Evolutionary conservation across 129 eudicot species (phyloP), one percentile per base, ranked within the genome.

Genomic region (Erigeron canadensis): DNA sequence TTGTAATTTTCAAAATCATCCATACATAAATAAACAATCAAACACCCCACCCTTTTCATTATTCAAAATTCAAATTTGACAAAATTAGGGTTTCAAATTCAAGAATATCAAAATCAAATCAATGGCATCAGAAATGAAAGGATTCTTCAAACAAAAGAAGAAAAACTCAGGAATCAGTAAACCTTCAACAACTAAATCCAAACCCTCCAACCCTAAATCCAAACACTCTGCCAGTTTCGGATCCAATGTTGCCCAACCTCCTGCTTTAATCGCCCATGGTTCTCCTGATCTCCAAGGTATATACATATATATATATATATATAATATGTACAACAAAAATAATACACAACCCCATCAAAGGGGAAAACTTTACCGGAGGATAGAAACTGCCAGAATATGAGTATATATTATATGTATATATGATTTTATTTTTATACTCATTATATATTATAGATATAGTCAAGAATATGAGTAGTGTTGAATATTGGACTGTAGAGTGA

Each of bases 221-320:
- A 81, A 76, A 28, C 66, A 74, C 55, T 75, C 91, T 4, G 92
- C 83, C 3, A 63, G 74, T 70, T 70, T 75, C 56, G 93, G 84
- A 41, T 43, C 88, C 59, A 80, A 65, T 57, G 47, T 60, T 53
- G 85, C 84, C 15, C 96, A 89, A 56, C 93, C 87, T 45, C 83
- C 93, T n/a, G 86, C 90, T 60, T 85, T 86, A 57, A 64, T 86
- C 76, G 34, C 86, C 67, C 90, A 72, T 67, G 91, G 80, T 37
- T 65, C 86, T 74, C 84, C 81, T 71, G 86, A 86, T 76, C 94
- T 89, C 47, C 79, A 84, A 82, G 90, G 96, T 89, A 2, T 28
- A 63, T 51, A 21, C 34, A 63, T 21, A n/a, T n/a, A n/a, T n/a
- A n/a, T n/a, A n/a, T n/a, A n/a, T n/a, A n/a, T n/a, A n/a, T n/a